These are phyloP conservation scores for Pezicula carpinea DNA, from an alignment of 2,329 filamentous ascomycete species.

Conservation along the genomic window DNA sequence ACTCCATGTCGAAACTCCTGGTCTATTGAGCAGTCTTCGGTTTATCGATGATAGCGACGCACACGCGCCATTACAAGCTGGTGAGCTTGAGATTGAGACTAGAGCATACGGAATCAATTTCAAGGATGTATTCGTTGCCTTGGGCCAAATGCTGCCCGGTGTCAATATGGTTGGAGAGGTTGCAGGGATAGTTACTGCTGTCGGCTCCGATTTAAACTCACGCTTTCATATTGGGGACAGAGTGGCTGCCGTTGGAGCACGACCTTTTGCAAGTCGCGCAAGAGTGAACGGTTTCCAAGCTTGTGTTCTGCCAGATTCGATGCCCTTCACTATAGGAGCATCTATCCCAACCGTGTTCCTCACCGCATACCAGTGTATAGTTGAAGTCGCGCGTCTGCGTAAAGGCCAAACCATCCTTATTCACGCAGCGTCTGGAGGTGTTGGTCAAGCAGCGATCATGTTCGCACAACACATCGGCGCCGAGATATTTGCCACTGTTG, in stretches of 20 bases:
- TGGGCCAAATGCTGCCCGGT: conserved; percentile 14
- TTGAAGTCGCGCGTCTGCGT: conserved; percentile 13
- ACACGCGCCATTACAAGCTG: conserved; percentile 6
- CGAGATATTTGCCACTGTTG: conserved; percentile 21
- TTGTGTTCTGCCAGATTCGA: conserved; percentile 6
- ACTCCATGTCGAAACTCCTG: conserved; percentile 5
- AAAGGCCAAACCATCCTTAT: conserved; percentile 26
- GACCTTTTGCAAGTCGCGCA: conserved; percentile 21
- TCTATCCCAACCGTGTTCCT: conserved; percentile 12
- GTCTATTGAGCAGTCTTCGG: conserved; percentile 6
- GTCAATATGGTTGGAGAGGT: conserved; percentile 24
- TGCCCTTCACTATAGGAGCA: conserved; percentile 12
- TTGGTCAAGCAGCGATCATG: conserved; percentile 30
- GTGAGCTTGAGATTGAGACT: conserved; percentile 9
- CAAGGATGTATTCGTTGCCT: conserved; percentile 18
- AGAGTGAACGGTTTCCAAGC: conserved; percentile 16
- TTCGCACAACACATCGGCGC: conserved; percentile 25
- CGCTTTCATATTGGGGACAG: conserved; percentile 23
- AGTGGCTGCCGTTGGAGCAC: conserved; percentile 22
- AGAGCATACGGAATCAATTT: conserved; percentile 15
- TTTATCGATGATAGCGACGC: conserved; percentile 15
- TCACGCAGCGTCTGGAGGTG: conserved; percentile 25
- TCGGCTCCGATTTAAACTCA: conserved; percentile 17
- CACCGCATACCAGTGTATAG: conserved; percentile 15
- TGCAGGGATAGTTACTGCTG: conserved; percentile 22